Percentiles rank a stretch among this genome's conserved stretches.
Evolutionary conservation across 768 basidiomycete genomes (phyloP).

Genomic region (Tulasnella sp.): DNA sequence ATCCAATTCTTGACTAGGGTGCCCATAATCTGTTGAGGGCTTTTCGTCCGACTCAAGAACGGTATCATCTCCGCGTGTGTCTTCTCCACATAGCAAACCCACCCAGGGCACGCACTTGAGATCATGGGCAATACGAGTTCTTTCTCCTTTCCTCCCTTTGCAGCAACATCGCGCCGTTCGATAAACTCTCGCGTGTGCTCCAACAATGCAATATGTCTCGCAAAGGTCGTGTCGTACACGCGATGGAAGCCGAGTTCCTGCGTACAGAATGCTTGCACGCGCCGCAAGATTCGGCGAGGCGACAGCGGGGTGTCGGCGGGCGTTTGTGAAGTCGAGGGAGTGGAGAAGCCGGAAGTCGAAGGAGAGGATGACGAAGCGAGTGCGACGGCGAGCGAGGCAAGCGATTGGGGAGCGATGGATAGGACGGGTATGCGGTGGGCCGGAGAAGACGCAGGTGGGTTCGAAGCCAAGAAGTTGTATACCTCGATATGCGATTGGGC

Average conservation of each 20-base stretch:
- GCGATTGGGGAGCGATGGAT: conserved; percentile 80
- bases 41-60: conserved; percentile 77
- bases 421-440: conserved; percentile 50
- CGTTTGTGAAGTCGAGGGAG: no score
- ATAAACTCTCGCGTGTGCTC: conserved; percentile 75
- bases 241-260: conserved; percentile 60
- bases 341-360: no score
- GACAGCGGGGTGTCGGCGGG: conserved; percentile 36
- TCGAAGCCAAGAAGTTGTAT: conserved; percentile 56
- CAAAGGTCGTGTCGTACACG: conserved; percentile 91
- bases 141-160: background rate
- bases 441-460: conserved; percentile 32
- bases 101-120: conserved; percentile 92
- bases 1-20: conserved; percentile 86
- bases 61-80: conserved; percentile 89
- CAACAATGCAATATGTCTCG: conserved; percentile 67
- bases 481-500: conserved; percentile 93
- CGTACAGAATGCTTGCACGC: conserved; percentile 57
- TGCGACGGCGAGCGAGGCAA: conserved; percentile 67
- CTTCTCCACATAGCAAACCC: conserved; percentile 99
- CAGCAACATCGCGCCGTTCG: conserved; percentile 42
- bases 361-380: conserved; percentile 39
- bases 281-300: conserved; percentile 49
- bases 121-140: conserved; percentile 63
- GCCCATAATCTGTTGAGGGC: conserved; percentile 91